Evolutionary conservation across 768 basidiomycete species (phyloP), one percentile per base, ranked within the genome.

Genomic region (Royoungia palumana): DNA sequence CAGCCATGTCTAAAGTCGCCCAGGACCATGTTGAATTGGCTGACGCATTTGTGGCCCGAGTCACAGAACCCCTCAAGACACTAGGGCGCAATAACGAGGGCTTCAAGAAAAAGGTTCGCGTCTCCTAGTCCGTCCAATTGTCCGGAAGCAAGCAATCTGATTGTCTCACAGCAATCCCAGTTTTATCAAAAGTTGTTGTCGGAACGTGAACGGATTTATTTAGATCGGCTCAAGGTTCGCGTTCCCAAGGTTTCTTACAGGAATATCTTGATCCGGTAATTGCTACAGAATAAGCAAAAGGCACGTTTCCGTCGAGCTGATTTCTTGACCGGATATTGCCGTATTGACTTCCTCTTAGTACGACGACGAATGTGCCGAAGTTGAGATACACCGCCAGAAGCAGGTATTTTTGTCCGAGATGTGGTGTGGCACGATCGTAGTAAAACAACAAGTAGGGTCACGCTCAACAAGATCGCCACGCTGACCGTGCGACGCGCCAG

Each of bases 381-480:
- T 87, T 19, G 87, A 88, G 58, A 65, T 74, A 19, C 77, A 81
- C 58, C 82, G 86, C 41, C 87, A 89, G 73, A 92, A 90, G 68
- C 89, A 91, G 79, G 89, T 60, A 54, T 44, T 50, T n/a, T 48
- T 41, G 5, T 44, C 37, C 22, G 12, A n/a, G 24, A 38, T 35
- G 21, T 41, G 48, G 13, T 32, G 19, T 34, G 30, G 7, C 35
- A 21, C 45, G 27, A 43, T 48, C 27, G 19, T 44, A 30, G 22
- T 50, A 47, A 49, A 55, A 47, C 42, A 38, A n/a, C 39, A 17
- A 42, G 21, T 56, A 89, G 87, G 79, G 74, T 43, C 81, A 84
- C 49, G 78, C 79, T 36, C 72, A 73, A 58, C 87, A 89, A 60
- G 89, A 92, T 61, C 80, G 76, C 39, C 88, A 90, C 49, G 83